Percentiles rank a stretch among this genome's conserved stretches.
Evolutionary conservation across 2,329 filamentous ascomycete genomes (phyloP).

Genomic region (Xylariaceae sp.): DNA sequence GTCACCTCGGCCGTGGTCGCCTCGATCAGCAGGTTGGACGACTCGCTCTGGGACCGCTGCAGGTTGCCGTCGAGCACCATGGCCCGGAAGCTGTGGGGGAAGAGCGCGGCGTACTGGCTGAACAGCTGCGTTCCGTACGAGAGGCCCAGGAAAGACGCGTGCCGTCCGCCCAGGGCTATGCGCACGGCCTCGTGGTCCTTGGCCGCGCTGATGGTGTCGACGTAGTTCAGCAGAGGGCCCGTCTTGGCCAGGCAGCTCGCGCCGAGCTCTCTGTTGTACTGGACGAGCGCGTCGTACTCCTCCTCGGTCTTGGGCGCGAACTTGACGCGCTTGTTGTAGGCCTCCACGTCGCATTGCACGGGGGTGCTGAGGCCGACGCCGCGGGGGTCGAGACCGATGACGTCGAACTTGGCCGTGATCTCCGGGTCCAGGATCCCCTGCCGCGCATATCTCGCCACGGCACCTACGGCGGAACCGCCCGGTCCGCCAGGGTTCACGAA

Average conservation of each 20-base stretch:
- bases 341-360: conserved; percentile 33
- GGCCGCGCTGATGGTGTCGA: conserved; percentile 35
- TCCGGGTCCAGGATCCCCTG: conserved; percentile 21
- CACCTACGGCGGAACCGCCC: conserved; percentile 28
- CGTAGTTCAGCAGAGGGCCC: conserved; percentile 35
- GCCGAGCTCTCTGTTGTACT: conserved; percentile 35
- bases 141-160: conserved; percentile 32
- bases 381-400: conserved; percentile 40
- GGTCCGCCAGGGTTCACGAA: conserved; percentile 40
- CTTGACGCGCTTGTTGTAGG: conserved; percentile 34
- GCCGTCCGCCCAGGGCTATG: conserved; percentile 22
- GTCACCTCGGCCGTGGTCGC: conserved; percentile 32
- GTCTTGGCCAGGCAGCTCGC: conserved; percentile 36
- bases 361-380: conserved; percentile 38
- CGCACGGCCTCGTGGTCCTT: conserved; percentile 31
- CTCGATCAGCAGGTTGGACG: conserved; percentile 33
- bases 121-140: conserved; percentile 43
- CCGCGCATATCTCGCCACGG: conserved; percentile 15
- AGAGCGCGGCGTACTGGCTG: conserved; percentile 39
- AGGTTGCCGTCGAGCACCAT: conserved; percentile 41
- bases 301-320: conserved; percentile 34
- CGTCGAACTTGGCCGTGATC: conserved; percentile 33
- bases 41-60: conserved; percentile 35
- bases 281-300: conserved; percentile 33
- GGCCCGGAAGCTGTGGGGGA: conserved; percentile 36